Base-by-base conservation (phyloP, 257 asterid genomes). In the Solanum sejunctum region DNA sequence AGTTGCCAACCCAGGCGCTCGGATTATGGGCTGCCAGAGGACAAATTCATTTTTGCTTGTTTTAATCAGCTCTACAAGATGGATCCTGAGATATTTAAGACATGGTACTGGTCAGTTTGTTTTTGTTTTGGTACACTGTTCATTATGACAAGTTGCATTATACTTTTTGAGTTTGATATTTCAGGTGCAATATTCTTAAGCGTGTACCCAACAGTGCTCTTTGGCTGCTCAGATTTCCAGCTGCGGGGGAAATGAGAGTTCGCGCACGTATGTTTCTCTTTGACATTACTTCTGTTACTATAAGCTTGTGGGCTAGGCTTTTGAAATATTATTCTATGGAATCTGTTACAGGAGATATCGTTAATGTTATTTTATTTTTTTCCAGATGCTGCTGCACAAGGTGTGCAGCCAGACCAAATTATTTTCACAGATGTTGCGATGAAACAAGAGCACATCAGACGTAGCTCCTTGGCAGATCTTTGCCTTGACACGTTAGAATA, bases 41-140 rank as follows among this genome's bases (percentile, higher is more conserved):
- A 92, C 89, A 97, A 95, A 89, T 97, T 97, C 85, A 91, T 97
- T 82, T 97, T 97, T 89, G 99, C 98, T 88, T 97, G 99, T 89
- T 97, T 97, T 91, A 97, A 97, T 88, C 99, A 97, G 87, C 99
- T 97, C 83, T 97, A 97, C 92, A 97, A 97, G 97, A 97, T 97
- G 99, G 99, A 97, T 87, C 99, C 99, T 3, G 99, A 95, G 84
- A 94, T 97, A 85, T 91, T 95, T 84, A 85, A 84, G 0, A 94
- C 98, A 83, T 97, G 99, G 99, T 97, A 95, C 57, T 55, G 83
- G 26, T 58, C 45, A 39, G 69, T 75, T 80, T 71, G 32, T 13
- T 52, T 73, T 52, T 54, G 16, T 77, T 28, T 58, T 81, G 54
- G 55, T 49, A 51, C 51, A 54, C 81, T 81, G 28, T 60, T 52